phyloP scores from a whole-genome alignment of 345 rosid genomes.

The Geranium rotundifolium region DNA sequence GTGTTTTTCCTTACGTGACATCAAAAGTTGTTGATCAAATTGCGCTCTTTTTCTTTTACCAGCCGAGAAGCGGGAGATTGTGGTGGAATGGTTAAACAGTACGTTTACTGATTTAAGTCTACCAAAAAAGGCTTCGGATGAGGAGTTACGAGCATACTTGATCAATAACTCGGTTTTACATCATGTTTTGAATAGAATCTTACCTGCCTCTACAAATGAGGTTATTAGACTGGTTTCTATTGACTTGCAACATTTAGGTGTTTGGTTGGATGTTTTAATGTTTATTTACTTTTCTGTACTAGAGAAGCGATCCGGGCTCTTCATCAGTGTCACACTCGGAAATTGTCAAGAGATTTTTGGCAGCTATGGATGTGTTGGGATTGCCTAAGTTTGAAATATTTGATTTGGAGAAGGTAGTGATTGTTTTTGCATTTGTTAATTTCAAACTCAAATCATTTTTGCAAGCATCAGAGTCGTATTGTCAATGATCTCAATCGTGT shows the following conservation, averaged over 20 bases:
- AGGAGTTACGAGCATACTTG: slow-evolving; percentile 36
- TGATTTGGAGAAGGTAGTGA: slow-evolving; percentile 69
- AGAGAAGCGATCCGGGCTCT: slow-evolving; percentile 38
- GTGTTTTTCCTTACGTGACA: neutral
- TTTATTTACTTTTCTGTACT: slow-evolving; percentile 10
- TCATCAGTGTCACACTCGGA: slow-evolving; percentile 24
- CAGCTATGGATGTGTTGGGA: slow-evolving; percentile 52
- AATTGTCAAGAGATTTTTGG: slow-evolving; percentile 46
- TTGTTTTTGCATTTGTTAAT: neutral
- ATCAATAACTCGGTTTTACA: slow-evolving; percentile 31
- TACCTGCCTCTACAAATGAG: slow-evolving; percentile 36
- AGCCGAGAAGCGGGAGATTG: slow-evolving; percentile 27
- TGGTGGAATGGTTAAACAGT: slow-evolving; percentile 44
- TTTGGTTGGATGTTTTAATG: slow-evolving; percentile 2
- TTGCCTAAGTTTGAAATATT: slow-evolving; percentile 50
- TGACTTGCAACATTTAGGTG: slow-evolving; percentile 1
- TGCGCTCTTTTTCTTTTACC: slow-evolving; percentile 1
- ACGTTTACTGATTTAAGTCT: slow-evolving; percentile 27
- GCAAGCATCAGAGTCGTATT: too few relatives aligned
- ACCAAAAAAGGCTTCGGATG: slow-evolving; percentile 33
- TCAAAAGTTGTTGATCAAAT: neutral
- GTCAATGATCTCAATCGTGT: too few relatives aligned
- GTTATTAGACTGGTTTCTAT: slow-evolving; percentile 15
- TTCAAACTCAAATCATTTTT: too few relatives aligned
- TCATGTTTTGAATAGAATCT: slow-evolving; percentile 31